Evolutionary conservation across 2,329 filamentous ascomycete genomes (phyloP), one percentile per base, ranked within the genome.

Genomic region (Fusarium sp.): DNA sequence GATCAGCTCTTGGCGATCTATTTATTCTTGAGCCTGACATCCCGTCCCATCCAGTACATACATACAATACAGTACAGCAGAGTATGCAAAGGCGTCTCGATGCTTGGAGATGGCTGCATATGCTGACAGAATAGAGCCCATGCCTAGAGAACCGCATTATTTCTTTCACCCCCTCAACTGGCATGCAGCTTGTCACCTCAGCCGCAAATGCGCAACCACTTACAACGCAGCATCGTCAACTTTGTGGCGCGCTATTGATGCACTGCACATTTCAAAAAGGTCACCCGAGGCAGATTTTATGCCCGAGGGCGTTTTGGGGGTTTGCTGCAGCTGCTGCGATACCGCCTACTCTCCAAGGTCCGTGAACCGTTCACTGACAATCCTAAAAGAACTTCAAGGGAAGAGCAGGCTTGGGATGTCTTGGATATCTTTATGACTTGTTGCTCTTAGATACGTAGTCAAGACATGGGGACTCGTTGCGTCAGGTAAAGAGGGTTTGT

Each of bases 171-270:
- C 21, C 52, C 39, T 53, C 47, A 19, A 39, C 44, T 42, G 52
- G 43, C 21, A 61, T 49, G 59, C 29, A 41, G 42, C 17, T 49
- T 35, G 42, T 9, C 39, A 35, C 42, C 44, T 63, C 61, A 63
- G 61, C 61, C 61, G 61, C 59, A 63, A 31, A 63, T 36, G 1
- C 9, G 17, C 33, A 60, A 48, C 61, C 61, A 63, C 46, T 63
- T 53, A 60, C 9, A 51, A 9, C 19, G 11, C 35, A 7, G 6
- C 8, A 2, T 21, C 2, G 6, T 38, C 9, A 2, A 13, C 48
- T 48, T 49, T 32, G 60, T 63, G 60, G 60, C 60, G 59, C 61
- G 54, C 61, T 63, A 63, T 55, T 42, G 42, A 42, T 15, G 52
- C 37, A 53, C 59, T 15, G 52, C 37, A 53, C 53, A 38, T 63